Base-by-base conservation (phyloP, 2,329 filamentous ascomycete genomes). In the Diplodia intermedia region DNA sequence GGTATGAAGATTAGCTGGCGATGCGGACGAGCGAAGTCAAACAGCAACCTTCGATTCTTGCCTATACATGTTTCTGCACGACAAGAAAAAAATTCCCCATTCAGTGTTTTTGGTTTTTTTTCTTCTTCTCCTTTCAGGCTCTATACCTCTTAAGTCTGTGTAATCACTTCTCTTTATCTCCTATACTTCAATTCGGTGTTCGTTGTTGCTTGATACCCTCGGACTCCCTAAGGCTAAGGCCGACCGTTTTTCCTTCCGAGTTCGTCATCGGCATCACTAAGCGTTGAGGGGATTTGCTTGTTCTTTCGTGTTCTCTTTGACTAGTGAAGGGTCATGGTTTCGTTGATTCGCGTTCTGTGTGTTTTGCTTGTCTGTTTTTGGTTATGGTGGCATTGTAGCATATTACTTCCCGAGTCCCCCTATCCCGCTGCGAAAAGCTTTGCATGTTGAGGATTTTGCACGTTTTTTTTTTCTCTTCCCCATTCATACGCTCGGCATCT, bases 201-300 rank as follows among this genome's bases (percentile, higher is more conserved):
- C 18, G 43, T 52, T 63, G 18, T 47, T 63, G 60, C 60, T 63
- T 63, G 60, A 63, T 63, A 63, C 60, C 60, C 60, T 63, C 60
- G 60, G 60, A 63, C 31, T 63, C 11, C 36, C 15, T 26, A 63
- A 63, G 11, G 26, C 40, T 29, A 33, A 62, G 23, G 31, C 40
- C 60, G 31, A 52, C n/a, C 31, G 36, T 52, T 33, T 49, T 62
- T n/a, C 23, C 31, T 63, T 63, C 60, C 60, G 60, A 63, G 60
- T 63, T 63, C 47, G 60, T 63, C 36, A 52, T 52, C 29, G 50
- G 60, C 60, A 63, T 63, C 60, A 63, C 31, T 52, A 52, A 63
- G 60, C 60, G 47, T 52, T 15, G 20, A 52, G 43, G 60, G 40
- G 15, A 47, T n/a, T 47, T 11, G 43, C 26, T n/a, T 14, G 33